Percentiles rank a stretch among this genome's conserved stretches.
phyloP scores from a whole-genome alignment of 768 basidiomycete genomes.

The Boletus pseudopeckii region DNA sequence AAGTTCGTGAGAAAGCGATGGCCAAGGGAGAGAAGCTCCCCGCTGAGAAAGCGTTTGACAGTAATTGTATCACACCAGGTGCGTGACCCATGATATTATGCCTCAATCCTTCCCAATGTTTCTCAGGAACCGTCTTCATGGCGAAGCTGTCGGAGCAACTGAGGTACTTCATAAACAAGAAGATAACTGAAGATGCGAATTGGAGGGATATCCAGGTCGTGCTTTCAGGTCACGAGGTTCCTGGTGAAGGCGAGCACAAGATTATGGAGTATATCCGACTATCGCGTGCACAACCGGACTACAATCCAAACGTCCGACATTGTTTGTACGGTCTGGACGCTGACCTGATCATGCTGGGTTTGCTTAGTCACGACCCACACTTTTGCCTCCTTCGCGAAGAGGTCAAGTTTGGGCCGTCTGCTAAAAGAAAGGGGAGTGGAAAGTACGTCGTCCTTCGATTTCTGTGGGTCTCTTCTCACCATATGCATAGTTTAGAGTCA shows the following conservation, averaged over 20 bases:
- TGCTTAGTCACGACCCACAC: constrained; percentile 97
- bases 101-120: not conserved
- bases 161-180: constrained; percentile 96
- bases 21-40: constrained; percentile 89
- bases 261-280: constrained; percentile 99
- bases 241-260: constrained; percentile 99
- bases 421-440: constrained; percentile 64
- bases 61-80: constrained; percentile 99
- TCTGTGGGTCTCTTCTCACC: constrained; percentile 5
- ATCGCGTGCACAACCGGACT: constrained; percentile 90
- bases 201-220: constrained; percentile 93
- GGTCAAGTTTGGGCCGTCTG: constrained; percentile 90
- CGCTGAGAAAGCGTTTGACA: constrained; percentile 94
- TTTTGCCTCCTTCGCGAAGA: constrained; percentile 97
- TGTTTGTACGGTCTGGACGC: constrained; percentile 98
- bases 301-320: constrained; percentile 95
- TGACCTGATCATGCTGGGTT: constrained; percentile 96
- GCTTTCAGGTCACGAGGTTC: constrained; percentile 95
- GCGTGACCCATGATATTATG: constrained; percentile 22
- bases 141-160: constrained; percentile 85
- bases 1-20: constrained; percentile 82
- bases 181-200: constrained; percentile 94
- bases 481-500: constrained; percentile 52
- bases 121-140: constrained; percentile 91
- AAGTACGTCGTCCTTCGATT: constrained; percentile 36